Evolutionary conservation across 805 yeast species (phyloP), one percentile per base, ranked within the genome.

Genomic region (Saccharomycopsis sp.): DNA sequence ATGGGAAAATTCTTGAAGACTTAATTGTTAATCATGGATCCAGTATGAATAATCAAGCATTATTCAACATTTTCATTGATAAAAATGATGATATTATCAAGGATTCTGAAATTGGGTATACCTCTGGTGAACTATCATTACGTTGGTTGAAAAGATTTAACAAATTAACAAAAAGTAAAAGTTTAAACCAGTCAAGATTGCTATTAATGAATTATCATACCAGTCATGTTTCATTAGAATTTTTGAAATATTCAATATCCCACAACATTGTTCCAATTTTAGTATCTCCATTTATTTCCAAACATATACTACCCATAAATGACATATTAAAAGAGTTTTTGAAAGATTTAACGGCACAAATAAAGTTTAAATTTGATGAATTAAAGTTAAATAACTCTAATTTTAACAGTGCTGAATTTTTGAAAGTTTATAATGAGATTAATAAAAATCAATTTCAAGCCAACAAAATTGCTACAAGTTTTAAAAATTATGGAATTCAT

Each of bases 81-180:
- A n/a, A 21, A 9, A 36, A 36, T 21, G 32, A 36, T 4, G 34
- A 34, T 25, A 29, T 43, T 3, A 28, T 40, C 6, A 38, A 31
- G 9, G 44, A 39, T 20, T 13, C 40, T 13, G 15, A 23, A 14
- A 25, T 9, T n/a, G 27, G 23, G 8, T 31, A 36, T 21, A 35
- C 44, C n/a, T 15, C 14, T 20, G 42, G 30, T 1, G 41, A 40
- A 35, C 37, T 43, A 14, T 35, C 44, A 6, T 19, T 31, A 5
- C 14, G 25, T 19, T 43, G 47, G 47, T 26, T 43, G 1, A 26
- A 34, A 13, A 14, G 47, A n/a, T 43, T 43, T 32, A 41, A 43
- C 13, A 14, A 9, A 21, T 20, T 25, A 19, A 20, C 28, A 8
- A 20, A 21, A n/a, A 13, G 12, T 13, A 31, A 21, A 30, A 36